Base-by-base conservation (phyloP, 108 stramenopile genomes). In the Tribonema minus region DNA sequence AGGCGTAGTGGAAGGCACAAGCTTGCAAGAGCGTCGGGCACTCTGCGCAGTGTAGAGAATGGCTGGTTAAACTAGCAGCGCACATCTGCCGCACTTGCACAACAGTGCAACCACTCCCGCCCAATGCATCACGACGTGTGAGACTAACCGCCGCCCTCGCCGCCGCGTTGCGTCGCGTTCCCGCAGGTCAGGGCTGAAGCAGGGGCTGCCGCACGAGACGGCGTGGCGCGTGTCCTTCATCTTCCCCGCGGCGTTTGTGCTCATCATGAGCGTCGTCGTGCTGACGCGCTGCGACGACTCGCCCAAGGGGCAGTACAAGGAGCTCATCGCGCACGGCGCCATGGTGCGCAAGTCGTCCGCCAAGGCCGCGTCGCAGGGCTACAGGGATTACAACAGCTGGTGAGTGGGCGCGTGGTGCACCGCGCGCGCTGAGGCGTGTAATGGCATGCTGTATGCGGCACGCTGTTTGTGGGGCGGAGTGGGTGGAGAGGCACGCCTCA, bases 231-330 rank as follows among this genome's bases (percentile, higher is more conserved):
- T 86, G 2, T 88, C 90, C 9, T 87, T 76, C 69, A 37, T 92
- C 70, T 84, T 92, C 12, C 94, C 94, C 3, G 94, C 91, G 34
- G 64, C 77, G 38, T 84, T 92, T 35, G 88, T 82, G 23, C 65
- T 90, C 59, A 30, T 34, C 23, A 76, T 76, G 23, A 91, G 86
- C 37, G 46, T 84, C 34, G 46, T 68, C 58, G 85, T 90, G 38
- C 72, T 83, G 79, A 67, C 63, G 28, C 71, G 87, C 30, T 72
- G 86, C 25, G 92, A 95, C 70, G 94, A 93, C 86, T 75, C 84
- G 2, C 93, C 93, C 12, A 92, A 91, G 87, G 93, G 93, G 25
- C 88, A 92, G 68, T 92, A 89, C 73, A 37, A 58, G 26, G 91
- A 94, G 40, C 69, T 91, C 78, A 87, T 90, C 85, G 86, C 81